Conservation (phyloP, 257 asterid genomes). For the Capsicum baccatum region DNA sequence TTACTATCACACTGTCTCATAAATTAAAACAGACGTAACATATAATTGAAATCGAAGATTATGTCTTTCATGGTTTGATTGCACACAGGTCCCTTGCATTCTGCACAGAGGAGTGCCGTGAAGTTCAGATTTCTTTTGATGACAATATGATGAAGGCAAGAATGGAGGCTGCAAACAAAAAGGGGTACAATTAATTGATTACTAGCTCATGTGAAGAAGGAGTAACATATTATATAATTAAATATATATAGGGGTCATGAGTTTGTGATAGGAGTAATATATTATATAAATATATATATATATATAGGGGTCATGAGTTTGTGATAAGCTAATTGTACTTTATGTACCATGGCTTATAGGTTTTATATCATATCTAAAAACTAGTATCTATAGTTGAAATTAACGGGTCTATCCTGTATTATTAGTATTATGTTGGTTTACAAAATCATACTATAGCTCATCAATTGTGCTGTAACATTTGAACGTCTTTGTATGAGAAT, state of each 20-base stretch:
- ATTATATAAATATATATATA: no score
- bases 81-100: slow-evolving; percentile 14
- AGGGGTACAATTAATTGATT: not conserved
- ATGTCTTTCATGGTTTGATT: not conserved
- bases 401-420: not conserved
- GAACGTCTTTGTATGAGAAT: not conserved
- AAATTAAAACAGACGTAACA: no score
- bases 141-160: not conserved
- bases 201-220: not conserved
- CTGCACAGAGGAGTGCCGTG: not conserved
- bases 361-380: no score
- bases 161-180: not conserved
- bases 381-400: not conserved
- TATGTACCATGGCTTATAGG: not conserved
- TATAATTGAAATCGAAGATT: no score
- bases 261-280: no score
- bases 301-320: not conserved
- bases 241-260: no score
- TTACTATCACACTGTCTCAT: no score
- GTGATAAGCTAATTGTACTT: not conserved
- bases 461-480: not conserved
- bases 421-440: not conserved
- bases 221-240: not conserved
- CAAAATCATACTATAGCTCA: not conserved
- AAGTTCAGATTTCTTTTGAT: not conserved